These are phyloP conservation scores for Leishmania mexicana DNA, from an alignment of 208 protist species.

Conservation along the genomic window DNA sequence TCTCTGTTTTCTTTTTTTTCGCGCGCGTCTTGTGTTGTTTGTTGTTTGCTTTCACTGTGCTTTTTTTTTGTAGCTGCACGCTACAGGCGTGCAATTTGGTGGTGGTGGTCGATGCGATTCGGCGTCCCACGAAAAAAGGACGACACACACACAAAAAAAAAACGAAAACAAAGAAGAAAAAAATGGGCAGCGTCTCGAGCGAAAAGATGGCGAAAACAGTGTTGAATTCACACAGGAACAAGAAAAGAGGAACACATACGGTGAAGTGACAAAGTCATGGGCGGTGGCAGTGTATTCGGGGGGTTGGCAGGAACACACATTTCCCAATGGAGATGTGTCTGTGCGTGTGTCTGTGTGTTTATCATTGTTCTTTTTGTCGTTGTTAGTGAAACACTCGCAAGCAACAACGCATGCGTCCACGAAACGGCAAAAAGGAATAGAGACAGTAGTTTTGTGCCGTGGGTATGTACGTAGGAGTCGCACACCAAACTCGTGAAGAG, in stretches of 20 bases:
- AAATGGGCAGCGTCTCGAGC: too few species aligned
- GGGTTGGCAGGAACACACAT: neutral
- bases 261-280: neutral
- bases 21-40: neutral
- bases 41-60: neutral
- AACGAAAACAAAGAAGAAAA: neutral
- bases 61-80: neutral
- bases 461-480: neutral
- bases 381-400: neutral
- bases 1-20: neutral
- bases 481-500: constrained; percentile 5
- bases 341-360: neutral
- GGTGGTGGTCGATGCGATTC: neutral
- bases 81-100: neutral
- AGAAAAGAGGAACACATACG: neutral
- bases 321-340: neutral
- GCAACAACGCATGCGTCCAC: neutral
- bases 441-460: neutral
- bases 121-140: neutral
- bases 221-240: neutral
- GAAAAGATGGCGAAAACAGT: neutral
- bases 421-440: neutral
- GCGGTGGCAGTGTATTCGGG: neutral
- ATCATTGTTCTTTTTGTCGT: neutral
- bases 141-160: neutral